Percentiles rank a stretch among this genome's conserved stretches.
Conservation (phyloP, 257 asterid species). For the Ocimum tenuiflorum region DNA sequence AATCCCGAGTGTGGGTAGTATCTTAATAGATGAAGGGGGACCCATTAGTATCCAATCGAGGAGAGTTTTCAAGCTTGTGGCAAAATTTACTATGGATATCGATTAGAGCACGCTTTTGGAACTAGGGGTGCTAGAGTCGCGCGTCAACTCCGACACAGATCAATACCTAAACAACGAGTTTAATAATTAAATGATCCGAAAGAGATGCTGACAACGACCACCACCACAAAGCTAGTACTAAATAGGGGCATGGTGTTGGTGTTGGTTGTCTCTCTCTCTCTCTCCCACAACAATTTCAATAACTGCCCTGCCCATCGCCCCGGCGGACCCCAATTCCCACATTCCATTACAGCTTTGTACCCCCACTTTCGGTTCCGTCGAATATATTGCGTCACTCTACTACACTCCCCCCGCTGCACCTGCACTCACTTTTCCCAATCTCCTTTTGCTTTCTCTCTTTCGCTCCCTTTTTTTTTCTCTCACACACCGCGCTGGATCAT, state of each 20-base stretch:
- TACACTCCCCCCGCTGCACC: neutral
- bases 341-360: conserved; percentile 23
- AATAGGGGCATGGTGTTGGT: neutral
- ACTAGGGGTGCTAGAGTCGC: too few relatives aligned
- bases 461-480: neutral
- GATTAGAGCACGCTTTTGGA: too few relatives aligned
- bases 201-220: neutral
- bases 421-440: conserved; percentile 6
- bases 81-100: too few relatives aligned
- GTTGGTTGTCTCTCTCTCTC: conserved; percentile 3
- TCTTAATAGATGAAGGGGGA: too few relatives aligned
- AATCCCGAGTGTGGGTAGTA: too few relatives aligned
- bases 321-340: conserved; percentile 44
- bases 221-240: neutral
- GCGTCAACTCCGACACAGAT: too few relatives aligned
- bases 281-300: conserved; percentile 4
- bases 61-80: too few relatives aligned
- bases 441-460: conserved; percentile 13
- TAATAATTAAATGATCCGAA: neutral
- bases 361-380: conserved; percentile 36
- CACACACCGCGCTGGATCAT: neutral
- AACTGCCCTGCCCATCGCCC: conserved; percentile 39
- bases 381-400: conserved; percentile 25
- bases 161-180: neutral
- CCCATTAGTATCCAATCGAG: too few relatives aligned